Base-by-base conservation (phyloP, 2,329 filamentous ascomycete species). In the Alternaria sp. region DNA sequence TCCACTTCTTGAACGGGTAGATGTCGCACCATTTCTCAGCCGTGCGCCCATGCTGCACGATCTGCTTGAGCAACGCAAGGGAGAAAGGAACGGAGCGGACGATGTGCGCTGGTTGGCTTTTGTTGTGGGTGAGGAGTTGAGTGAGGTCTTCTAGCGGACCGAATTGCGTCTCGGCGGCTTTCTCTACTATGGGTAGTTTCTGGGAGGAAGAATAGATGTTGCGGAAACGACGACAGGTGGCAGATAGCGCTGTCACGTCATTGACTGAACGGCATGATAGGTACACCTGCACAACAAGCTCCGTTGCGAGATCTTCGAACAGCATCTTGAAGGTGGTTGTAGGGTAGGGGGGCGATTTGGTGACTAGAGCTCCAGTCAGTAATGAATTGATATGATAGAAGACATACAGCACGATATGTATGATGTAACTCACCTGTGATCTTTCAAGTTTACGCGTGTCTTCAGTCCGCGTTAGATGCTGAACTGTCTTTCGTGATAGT, bases 1-100 rank as follows among this genome's bases (percentile, higher is more conserved):
- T 88, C 88, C 88, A 90, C 74, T 88, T 88, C 77, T 88, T 88
- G 72, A 86, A 82, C 0, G 87, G 87, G 70, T 89, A 90, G n/a
- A 89, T 83, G n/a, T 83, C 81, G 70, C 86, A 85, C 84, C 87
- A 89, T 69, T 84, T 84, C 70, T 83, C 82, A 5, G 87, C 88
- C 2, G 88, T 80, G 14, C 82, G 80, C 45, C 88, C 88, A 18
- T 86, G 80, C 46, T 82, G 79, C 23, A 88, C 78, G 46, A 88
- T 80, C 67, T 89, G 87, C 63, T 83, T 81, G 41, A 90, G 79
- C 6, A 90, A 78, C 2, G 86, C 82, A 55, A 85, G 78, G 1
- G 86, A 88, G 57, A 88, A 80, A 2, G 86, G 84, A 0, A 85
- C 85, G 18, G 78, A 73, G 54, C 87, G 86, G 47, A 81, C 77